Conservation (phyloP, 768 basidiomycete species). For the Leucosporidium yakuticum region DNA sequence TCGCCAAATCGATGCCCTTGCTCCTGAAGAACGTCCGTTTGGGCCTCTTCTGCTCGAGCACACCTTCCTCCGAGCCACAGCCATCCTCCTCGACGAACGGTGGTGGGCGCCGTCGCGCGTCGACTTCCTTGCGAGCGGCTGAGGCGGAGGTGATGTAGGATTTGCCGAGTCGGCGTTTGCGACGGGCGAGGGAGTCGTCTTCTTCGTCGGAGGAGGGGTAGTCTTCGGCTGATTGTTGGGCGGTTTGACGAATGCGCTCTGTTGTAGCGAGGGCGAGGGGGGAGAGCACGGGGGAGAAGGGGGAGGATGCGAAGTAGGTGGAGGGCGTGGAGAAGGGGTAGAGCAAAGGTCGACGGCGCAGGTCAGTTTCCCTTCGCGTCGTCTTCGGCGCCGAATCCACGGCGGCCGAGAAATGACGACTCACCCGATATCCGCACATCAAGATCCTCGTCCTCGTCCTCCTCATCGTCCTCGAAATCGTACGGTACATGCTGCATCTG, state of each 20-base stretch:
- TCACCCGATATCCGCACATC: conserved; percentile 42
- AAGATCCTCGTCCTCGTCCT: conserved; percentile 43
- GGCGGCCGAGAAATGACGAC: neutral
- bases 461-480: conserved; percentile 51
- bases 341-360: neutral
- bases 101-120: neutral
- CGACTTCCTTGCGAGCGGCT: conserved; percentile 4
- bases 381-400: no score
- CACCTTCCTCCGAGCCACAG: neutral
- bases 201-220: conserved; percentile 8
- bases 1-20: neutral
- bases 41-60: neutral
- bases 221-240: neutral
- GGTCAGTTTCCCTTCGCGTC: no score
- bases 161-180: conserved; percentile 5
- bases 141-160: conserved; percentile 14
- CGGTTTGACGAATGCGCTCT: conserved; percentile 18
- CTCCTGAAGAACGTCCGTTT: conserved; percentile 26
- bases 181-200: conserved; percentile 1
- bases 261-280: neutral
- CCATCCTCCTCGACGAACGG: neutral
- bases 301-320: neutral
- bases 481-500: conserved; percentile 75
- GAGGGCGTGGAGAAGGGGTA: neutral
- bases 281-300: neutral